Base-by-base conservation (phyloP, 768 basidiomycete genomes). In the Boletus reticuloceps region DNA sequence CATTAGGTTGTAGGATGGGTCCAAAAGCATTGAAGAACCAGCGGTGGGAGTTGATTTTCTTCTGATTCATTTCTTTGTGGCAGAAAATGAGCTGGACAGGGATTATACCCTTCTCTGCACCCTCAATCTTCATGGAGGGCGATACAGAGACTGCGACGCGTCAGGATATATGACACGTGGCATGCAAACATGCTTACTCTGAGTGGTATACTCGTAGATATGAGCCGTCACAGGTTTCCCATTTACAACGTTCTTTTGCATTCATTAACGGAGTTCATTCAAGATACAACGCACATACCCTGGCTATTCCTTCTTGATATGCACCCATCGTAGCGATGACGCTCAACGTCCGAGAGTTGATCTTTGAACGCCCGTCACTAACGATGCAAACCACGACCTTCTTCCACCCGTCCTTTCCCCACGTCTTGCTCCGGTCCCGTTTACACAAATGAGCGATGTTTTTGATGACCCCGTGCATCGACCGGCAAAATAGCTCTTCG, bases 351-450 rank as follows among this genome's bases (percentile, higher is more conserved):
- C 91, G 74, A 41, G 87, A 80, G 67, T 94, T 92, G 71, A 96
- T 89, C 80, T 94, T 93, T 59, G 74, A 67, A 31, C 93, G 80
- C 1, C 92, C 94, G 69, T 95, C 92, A 40, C 88, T 89, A 9
- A 96, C 93, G 61, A 95, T 86, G 65, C 91, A 94, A 11, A 96
- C 88, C 9, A 95, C 94, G 34, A 96, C 91, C 79, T 97, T 98
- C 79, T 98, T 95, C 96, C 96, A 98, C 2, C 94, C 94, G 0
- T 97, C 94, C 69, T 89, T 89, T 1, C 94, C 95, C 96, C 96
- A 98, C 5, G 91, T 97, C 79, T 91, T 94, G 62, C 86, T 89
- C 46, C 91, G 77, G 43, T 89, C 88, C 20, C 95, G 79, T 60
- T 86, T 90, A 66, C 91, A 93, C 56, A 98, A 70, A 70, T 96